Conservation (phyloP, 2,329 filamentous ascomycete genomes). For the Myotisia sp. region DNA sequence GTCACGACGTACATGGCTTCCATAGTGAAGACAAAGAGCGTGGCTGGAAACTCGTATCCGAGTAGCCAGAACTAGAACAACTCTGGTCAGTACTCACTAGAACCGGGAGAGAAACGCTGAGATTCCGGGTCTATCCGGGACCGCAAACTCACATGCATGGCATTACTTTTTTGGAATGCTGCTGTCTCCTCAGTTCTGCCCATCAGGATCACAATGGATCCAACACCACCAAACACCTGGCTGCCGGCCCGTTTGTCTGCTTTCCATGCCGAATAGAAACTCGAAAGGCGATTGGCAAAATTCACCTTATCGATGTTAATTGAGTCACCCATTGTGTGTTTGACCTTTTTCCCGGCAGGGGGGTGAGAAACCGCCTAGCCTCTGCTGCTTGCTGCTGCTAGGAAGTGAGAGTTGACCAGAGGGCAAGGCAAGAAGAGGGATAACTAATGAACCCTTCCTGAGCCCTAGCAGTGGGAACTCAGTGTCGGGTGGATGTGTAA, state of each 20-base stretch:
- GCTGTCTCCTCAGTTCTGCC: slow-evolving; percentile 85
- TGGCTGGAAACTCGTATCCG: slow-evolving; percentile 96
- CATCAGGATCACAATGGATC: slow-evolving; percentile 79
- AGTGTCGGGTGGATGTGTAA: no score
- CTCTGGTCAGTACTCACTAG: slow-evolving; percentile 11
- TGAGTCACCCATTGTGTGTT: slow-evolving; percentile 55
- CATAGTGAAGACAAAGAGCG: slow-evolving; percentile 77
- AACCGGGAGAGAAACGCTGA: not conserved
- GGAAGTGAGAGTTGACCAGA: no score
- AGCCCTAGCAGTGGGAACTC: no score
- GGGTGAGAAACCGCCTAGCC: not conserved
- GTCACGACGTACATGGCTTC: slow-evolving; percentile 86
- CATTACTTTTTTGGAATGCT: slow-evolving; percentile 89
- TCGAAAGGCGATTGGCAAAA: slow-evolving; percentile 85
- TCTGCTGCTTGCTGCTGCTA: no score
- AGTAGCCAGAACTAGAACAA: slow-evolving; percentile 77
- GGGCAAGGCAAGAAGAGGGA: no score
- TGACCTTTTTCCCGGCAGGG: slow-evolving; percentile 1
- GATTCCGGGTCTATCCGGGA: no score
- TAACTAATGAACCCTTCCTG: no score
- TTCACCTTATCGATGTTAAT: slow-evolving; percentile 89
- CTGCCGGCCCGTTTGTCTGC: slow-evolving; percentile 82
- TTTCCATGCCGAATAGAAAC: slow-evolving; percentile 87
- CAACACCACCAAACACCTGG: slow-evolving; percentile 68
- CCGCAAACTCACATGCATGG: slow-evolving; percentile 61